phyloP scores from a whole-genome alignment of 129 eudicot species.

The Pittosporum tobira region DNA sequence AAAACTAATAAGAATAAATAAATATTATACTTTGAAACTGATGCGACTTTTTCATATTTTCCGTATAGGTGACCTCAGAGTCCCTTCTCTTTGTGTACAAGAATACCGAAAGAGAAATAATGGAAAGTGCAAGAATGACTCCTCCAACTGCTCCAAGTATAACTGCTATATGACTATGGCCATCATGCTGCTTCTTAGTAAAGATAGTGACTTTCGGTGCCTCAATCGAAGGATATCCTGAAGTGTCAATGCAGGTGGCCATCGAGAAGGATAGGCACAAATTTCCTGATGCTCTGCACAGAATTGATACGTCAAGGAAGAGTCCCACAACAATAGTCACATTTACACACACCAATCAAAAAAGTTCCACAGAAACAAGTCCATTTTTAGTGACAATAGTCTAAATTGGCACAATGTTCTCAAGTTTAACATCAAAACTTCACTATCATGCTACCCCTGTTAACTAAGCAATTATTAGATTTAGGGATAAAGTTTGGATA shows the following conservation, averaged over 20 bases:
- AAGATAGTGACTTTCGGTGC: slow-evolving; percentile 74
- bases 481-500: too few relatives aligned
- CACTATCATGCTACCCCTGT: too few relatives aligned
- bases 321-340: too few relatives aligned
- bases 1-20: background rate
- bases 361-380: too few relatives aligned
- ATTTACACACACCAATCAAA: too few relatives aligned
- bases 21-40: background rate
- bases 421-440: too few relatives aligned
- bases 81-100: slow-evolving; percentile 37
- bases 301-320: background rate
- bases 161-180: slow-evolving; percentile 40
- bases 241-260: slow-evolving; percentile 33
- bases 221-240: slow-evolving; percentile 48
- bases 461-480: too few relatives aligned
- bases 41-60: slow-evolving; percentile 21
- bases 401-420: too few relatives aligned
- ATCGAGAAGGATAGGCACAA: slow-evolving; percentile 65
- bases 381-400: too few relatives aligned
- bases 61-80: slow-evolving; percentile 12
- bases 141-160: slow-evolving; percentile 66
- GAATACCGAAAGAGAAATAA: slow-evolving; percentile 28
- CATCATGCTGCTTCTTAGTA: slow-evolving; percentile 44
- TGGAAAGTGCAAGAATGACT: slow-evolving; percentile 28
- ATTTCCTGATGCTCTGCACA: slow-evolving; percentile 78